Base-by-base conservation (phyloP, 2,329 filamentous ascomycete genomes). In the Fusarium tuaranense region DNA sequence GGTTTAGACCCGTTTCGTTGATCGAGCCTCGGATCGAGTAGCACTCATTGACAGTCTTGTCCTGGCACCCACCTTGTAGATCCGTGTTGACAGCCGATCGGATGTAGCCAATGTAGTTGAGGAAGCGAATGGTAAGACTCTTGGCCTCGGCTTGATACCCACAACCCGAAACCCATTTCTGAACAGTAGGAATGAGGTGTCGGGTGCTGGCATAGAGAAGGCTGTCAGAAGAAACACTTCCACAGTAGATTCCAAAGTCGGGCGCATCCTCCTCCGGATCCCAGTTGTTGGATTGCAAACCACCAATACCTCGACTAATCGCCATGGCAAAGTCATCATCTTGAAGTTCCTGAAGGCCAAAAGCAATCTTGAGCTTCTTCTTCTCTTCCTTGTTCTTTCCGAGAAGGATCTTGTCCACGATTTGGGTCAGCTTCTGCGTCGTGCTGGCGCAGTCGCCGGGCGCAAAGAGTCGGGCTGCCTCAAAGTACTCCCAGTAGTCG, bases 401-500 rank as follows among this genome's bases (percentile, higher is more conserved):
- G 16, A 88, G 81, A 4, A 90, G 83, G 39, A 90, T 87, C 48
- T 83, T 86, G 78, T 91, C 89, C 25, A 89, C 79, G 7, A 88
- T 80, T 53, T 87, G 81, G 1, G 86, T 88, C 13, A 90, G 78
- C 70, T 85, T 91, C 78, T 93, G 91, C 0, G 91, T 92, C 2
- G 88, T 87, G 1, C 85, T 83, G 39, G 95, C 88, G 79, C 94
- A 97, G 36, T 89, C 88, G 0, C 87, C 82, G 77, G 88, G 88
- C 0, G 84, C 84, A 66, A 83, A 90, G 14, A 86, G 78, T 2
- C 86, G 84, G 0, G 86, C 86, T 0, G 87, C 88, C 75, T 89
- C 87, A 46, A 81, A 86, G 75, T 90, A 91, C 77, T 88, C 80
- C 88, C 93, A 96, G 82, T 92, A 96, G 76, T 97, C 93, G 74